Percentiles rank a stretch among this genome's conserved stretches.
These are phyloP conservation scores for Porcisia deanei DNA, from an alignment of 208 protist species.

Conservation along the genomic window DNA sequence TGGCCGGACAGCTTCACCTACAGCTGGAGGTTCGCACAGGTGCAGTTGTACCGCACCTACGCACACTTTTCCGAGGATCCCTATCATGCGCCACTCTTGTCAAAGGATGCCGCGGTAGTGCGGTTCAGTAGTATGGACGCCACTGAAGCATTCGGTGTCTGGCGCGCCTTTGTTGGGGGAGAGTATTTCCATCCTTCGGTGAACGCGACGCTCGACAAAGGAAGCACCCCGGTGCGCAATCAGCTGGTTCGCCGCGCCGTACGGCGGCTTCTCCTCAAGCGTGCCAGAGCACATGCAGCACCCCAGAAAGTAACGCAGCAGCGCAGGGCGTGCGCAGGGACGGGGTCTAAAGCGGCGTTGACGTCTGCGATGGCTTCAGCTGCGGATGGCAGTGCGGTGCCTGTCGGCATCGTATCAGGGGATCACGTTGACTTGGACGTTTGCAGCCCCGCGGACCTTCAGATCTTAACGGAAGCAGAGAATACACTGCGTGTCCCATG, in stretches of 20 bases:
- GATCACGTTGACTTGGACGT: slow-evolving; percentile 32
- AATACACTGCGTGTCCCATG: slow-evolving; percentile 51
- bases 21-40: slow-evolving; percentile 53
- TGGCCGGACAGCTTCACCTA: slow-evolving; percentile 76
- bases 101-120: slow-evolving; percentile 59
- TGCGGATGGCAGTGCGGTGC: slow-evolving; percentile 3
- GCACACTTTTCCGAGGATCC: slow-evolving; percentile 74
- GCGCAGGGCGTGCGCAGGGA: neutral
- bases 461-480: slow-evolving; percentile 38
- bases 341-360: neutral
- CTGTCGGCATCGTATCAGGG: slow-evolving; percentile 22
- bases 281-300: slow-evolving; percentile 5
- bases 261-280: slow-evolving; percentile 42
- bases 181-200: slow-evolving; percentile 70
- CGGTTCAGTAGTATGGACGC: slow-evolving; percentile 46
- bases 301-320: neutral
- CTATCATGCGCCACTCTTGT: slow-evolving; percentile 77
- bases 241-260: slow-evolving; percentile 64
- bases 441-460: slow-evolving; percentile 19
- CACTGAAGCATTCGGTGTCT: slow-evolving; percentile 66
- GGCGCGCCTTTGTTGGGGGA: slow-evolving; percentile 83
- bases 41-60: slow-evolving; percentile 46
- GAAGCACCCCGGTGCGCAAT: slow-evolving; percentile 60
- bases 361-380: neutral
- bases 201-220: slow-evolving; percentile 73